phyloP scores from a whole-genome alignment of 2,329 filamentous ascomycete genomes.

The Onygena corvina region DNA sequence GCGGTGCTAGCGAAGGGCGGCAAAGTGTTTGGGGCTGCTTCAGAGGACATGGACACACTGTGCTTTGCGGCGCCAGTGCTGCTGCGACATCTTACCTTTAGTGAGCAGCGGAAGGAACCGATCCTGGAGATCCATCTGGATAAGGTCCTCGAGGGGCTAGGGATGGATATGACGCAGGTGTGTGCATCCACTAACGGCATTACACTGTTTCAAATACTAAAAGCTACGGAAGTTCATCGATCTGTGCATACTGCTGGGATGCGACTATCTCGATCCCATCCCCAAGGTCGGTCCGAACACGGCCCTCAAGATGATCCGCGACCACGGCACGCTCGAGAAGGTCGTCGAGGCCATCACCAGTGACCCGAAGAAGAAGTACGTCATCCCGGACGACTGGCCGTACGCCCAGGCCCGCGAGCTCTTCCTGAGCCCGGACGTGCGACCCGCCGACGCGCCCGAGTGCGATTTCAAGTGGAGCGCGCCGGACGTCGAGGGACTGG shows the following conservation, averaged over 20 bases:
- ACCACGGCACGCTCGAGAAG: conserved; percentile 76
- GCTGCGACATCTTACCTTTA: conserved; percentile 86
- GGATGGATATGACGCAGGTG: conserved; percentile 79
- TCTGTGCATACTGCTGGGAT: conserved; percentile 91
- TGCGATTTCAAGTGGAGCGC: conserved; percentile 98
- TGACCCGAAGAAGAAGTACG: conserved; percentile 66
- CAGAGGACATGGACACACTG: conserved; percentile 97
- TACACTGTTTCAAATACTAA: not conserved
- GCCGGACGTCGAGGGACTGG: conserved; percentile 77
- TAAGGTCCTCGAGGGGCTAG: conserved; percentile 72
- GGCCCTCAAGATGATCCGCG: conserved; percentile 84
- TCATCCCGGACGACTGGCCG: conserved; percentile 91
- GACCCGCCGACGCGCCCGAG: conserved; percentile 64
- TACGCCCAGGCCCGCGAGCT: conserved; percentile 82
- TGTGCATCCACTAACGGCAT: conserved; percentile 10
- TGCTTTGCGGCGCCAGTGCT: conserved; percentile 90
- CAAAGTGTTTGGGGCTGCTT: conserved; percentile 93
- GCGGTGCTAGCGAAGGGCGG: conserved; percentile 77
- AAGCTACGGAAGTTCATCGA: conserved; percentile 77
- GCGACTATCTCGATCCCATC: conserved; percentile 93
- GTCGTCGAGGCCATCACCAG: conserved; percentile 70
- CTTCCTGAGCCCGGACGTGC: conserved; percentile 85
- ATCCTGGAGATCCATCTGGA: conserved; percentile 90
- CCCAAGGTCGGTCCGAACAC: conserved; percentile 89
- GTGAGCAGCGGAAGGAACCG: conserved; percentile 92